Evolutionary conservation across 352 stramenopile genomes (phyloP).

Genomic region (Phytophthora capsici): DNA sequence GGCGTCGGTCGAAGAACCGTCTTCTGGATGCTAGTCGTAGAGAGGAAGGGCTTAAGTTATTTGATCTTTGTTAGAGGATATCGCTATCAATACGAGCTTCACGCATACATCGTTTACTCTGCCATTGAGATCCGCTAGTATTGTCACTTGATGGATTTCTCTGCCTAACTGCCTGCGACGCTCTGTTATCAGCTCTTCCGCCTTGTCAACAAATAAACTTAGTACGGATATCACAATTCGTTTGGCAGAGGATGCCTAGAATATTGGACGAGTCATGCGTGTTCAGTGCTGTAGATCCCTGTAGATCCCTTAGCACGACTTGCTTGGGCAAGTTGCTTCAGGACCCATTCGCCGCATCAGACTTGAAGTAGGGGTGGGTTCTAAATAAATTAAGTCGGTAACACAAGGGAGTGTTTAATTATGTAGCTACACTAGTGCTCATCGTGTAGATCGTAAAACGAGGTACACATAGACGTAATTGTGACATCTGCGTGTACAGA

Average conservation of each 20-base stretch:
- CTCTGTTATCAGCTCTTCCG: too few relatives aligned
- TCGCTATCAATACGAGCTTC: conserved; percentile 27
- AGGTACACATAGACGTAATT: not conserved
- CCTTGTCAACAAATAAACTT: too few relatives aligned
- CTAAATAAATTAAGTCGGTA: conserved; percentile 6
- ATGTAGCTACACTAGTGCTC: not conserved
- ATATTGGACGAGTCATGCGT: not conserved
- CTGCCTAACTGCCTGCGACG: not conserved
- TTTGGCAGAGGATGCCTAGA: not conserved
- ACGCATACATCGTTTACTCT: conserved; percentile 11
- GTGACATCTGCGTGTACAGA: conserved; percentile 14
- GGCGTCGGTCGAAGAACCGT: conserved; percentile 11
- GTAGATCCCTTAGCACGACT: too few relatives aligned
- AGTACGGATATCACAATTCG: too few relatives aligned
- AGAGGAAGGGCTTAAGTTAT: conserved; percentile 33
- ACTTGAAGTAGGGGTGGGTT: conserved; percentile 16
- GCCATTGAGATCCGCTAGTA: not conserved
- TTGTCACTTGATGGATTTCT: not conserved
- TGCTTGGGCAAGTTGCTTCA: too few relatives aligned
- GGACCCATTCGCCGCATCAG: not conserved
- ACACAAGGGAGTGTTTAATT: not conserved
- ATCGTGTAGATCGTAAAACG: not conserved
- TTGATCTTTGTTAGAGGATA: conserved; percentile 32
- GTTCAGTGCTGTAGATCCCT: not conserved
- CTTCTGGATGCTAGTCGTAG: conserved; percentile 1